Evolutionary conservation across 768 basidiomycete species (phyloP), one percentile per base, ranked within the genome.

Genomic region (Pleurotus citrinopileatus): DNA sequence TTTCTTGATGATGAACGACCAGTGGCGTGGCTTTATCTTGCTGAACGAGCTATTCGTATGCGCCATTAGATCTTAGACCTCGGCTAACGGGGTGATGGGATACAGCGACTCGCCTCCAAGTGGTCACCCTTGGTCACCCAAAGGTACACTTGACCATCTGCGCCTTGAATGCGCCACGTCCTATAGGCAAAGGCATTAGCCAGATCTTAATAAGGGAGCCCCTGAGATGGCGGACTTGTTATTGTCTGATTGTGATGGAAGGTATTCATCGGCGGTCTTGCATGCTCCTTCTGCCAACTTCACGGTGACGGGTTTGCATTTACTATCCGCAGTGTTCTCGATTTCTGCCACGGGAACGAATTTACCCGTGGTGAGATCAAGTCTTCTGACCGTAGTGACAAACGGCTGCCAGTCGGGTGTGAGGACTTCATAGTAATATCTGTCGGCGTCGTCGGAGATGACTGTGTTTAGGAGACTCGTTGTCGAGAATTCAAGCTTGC

Each of bases 371-470:
- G 12, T 28, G 13, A 36, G 40, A 19, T 53, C 17, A 9, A 53
- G 26, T 27, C 38, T 25, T 25, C 34, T 42, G 22, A 53, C 19
- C 2, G 38, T 53, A 5, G 52, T 42, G 13, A 42, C 23, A 27
- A 40, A 36, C n/a, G 25, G 37, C 25, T 53, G 38, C 40, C 37
- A 53, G 20, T 53, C 42, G 8, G 52, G 52, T 10, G 40, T 42
- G 23, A 53, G 25, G 19, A 53, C 38, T 42, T 53, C 52, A 19
- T 53, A 53, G 52, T 53, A 53, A n/a, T 40, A 42, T 7, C 22
- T 43, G 29, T 53, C 52, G 13, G 4, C 23, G 8, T 53, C 40
- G 26, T 53, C 42, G 26, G 26, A 42, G 8, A 53, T 26, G 23
- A 42, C 23, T 8, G 27, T 43, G 38, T 53, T 53, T 10, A 40